Evolutionary conservation across 1,139 yeast species (phyloP), one percentile per base, ranked within the genome.

Genomic region (Scheffersomyces lignicola): DNA sequence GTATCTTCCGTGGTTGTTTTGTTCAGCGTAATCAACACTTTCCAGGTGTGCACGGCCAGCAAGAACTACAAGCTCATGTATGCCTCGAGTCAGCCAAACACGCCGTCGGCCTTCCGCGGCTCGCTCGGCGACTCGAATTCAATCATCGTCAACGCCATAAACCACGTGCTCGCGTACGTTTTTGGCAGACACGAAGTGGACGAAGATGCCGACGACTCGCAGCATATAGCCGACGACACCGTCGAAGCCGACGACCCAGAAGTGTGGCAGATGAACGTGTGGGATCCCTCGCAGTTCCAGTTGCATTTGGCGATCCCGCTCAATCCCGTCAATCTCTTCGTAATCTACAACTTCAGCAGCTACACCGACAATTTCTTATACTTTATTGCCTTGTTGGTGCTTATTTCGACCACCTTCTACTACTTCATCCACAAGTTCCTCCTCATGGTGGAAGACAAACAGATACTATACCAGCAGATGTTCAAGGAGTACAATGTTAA

Each of bases 401-500:
- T 69, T 2, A 54, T 73, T 3, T 63, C 76, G n/a, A 46, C 65
- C 5, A 57, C 65, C 1, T 53, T 69, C 11, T 63, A 74, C 42
- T 56, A 62, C 30, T 47, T 73, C 6, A 51, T 79, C n/a, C 52
- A 57, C 27, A 60, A 67, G 32, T 84, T 78, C 48, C 59, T 73
- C 22, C 62, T 61, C 3, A 62, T 78, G 37, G 42, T 79, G 12
- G 63, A 69, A 34, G 92, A 85, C 55, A 82, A 79, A 43, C 78
- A 76, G 36, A 64, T 82, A 9, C 51, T 85, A 6, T 74, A 73
- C 43, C 77, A 73, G 42, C 88, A 83, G 47, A 76, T 78, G 49
- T 66, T 80, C 41, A 72, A 70, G 23, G 94, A 84, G 48, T 80
- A 80, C 49, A 76, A 81, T 44, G 60, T 69, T 28, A 83, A 83